These are phyloP conservation scores for Singerocomus inundabilis DNA, from an alignment of 1,284 basidiomycete genomes.

Conservation along the genomic window DNA sequence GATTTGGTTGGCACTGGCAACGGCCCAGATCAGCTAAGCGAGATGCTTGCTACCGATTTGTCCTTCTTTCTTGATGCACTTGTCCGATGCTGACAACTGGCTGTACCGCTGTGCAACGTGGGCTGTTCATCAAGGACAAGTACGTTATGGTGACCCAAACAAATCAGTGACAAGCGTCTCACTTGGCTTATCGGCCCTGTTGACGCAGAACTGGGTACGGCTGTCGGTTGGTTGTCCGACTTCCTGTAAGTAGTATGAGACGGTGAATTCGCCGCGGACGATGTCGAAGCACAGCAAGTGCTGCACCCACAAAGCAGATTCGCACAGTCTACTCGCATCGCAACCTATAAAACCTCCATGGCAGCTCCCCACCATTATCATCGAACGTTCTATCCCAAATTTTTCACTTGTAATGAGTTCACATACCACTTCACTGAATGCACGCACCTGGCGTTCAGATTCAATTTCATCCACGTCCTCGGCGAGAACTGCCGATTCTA, in stretches of 20 bases:
- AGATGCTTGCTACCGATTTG: not conserved
- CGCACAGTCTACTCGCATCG: not conserved
- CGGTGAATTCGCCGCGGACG: not conserved
- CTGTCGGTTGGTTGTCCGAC: no score
- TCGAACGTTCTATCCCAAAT: not conserved
- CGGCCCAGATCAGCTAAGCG: not conserved
- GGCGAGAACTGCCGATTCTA: not conserved
- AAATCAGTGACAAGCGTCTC: no score
- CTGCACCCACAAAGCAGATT: not conserved
- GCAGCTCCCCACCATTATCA: not conserved
- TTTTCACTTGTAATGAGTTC: not conserved
- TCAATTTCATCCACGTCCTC: slow-evolving; percentile 1
- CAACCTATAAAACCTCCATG: slow-evolving; percentile 6
- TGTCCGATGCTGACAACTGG: not conserved
- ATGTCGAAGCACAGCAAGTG: not conserved
- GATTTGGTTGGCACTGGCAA: not conserved
- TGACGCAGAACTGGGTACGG: no score
- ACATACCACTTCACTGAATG: not conserved
- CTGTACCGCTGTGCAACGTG: not conserved
- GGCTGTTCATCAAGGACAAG: not conserved
- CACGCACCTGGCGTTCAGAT: not conserved
- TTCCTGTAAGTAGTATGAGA: no score
- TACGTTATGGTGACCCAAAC: no score
- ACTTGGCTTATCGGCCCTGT: no score
- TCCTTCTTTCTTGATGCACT: not conserved